Percentiles rank a stretch among this genome's conserved stretches.
Conservation (phyloP, 495 filamentous ascomycete genomes). For the Hypoxylon trugodes region DNA sequence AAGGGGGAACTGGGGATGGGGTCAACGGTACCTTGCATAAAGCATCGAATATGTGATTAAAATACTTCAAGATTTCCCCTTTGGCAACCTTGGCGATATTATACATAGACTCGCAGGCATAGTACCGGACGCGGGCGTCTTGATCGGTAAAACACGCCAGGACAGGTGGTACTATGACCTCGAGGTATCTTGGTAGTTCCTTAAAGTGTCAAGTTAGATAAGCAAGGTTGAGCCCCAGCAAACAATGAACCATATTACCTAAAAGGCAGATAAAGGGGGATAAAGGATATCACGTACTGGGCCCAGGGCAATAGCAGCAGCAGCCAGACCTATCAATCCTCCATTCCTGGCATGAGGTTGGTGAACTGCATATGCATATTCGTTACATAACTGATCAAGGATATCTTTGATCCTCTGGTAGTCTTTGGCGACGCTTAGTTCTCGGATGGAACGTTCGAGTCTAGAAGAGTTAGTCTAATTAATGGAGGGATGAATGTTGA, state of each 20-base stretch:
- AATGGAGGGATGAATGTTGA: conserved; percentile 2
- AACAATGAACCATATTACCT: neutral
- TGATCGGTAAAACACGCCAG: conserved; percentile 99
- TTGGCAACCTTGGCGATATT: conserved; percentile 99
- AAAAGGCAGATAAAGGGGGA: neutral
- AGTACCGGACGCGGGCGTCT: conserved; percentile 97
- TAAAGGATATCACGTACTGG: too few species aligned
- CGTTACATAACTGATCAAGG: conserved; percentile 94
- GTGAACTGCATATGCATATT: conserved; percentile 97
- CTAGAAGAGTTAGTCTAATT: conserved; percentile 54
- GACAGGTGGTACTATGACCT: conserved; percentile 93
- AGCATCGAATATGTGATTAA: conserved; percentile 98
- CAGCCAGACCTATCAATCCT: conserved; percentile 94
- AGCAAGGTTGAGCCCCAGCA: neutral
- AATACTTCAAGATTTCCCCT: conserved; percentile 94
- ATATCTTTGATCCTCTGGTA: conserved; percentile 82
- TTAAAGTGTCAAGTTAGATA: conserved; percentile 47
- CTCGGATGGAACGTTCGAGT: conserved; percentile 89
- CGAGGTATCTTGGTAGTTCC: conserved; percentile 89
- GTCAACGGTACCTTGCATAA: conserved; percentile 80
- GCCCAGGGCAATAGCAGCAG: conserved; percentile 94
- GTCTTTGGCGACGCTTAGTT: conserved; percentile 78
- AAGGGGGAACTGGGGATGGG: neutral
- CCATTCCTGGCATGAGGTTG: conserved; percentile 98
- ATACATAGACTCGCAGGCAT: conserved; percentile 99